Evolutionary conservation across 2,329 filamentous ascomycete genomes (phyloP), one percentile per base, ranked within the genome.

Genomic region (Acephala macrosclerotiorum): DNA sequence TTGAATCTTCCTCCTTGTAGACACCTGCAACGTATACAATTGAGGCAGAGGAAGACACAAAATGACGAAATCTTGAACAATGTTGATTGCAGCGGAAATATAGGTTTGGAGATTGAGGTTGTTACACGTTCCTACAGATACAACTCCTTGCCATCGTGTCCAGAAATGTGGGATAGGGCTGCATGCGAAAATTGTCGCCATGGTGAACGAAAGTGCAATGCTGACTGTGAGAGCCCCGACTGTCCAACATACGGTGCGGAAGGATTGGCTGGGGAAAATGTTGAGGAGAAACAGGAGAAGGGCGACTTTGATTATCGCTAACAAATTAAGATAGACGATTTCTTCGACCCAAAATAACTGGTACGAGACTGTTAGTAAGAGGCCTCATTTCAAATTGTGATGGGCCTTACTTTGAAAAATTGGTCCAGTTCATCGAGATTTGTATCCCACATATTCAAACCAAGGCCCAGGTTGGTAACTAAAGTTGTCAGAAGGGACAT

Each of bases 211-310:
- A 14, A 69, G 45, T 42, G 12, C 12, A 42, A 42, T 42, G 12
- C 12, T 12, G 38, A 42, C 12, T 16, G 38, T 42, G 38, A 42
- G 38, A n/a, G 12, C 38, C 5, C 38, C 33, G 49, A 22, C 25
- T 63, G 60, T 4, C 40, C 65, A 42, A 61, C 53, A 58, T 78
- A 79, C 60, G 47, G 0, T 75, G 70, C 0, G 83, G 82, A 66
- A 88, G 87, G 61, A 88, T 82, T 61, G 83, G 81, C 38, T 42
- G 5, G 38, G 38, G 12, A 42, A 42, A n/a, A 42, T 42, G 12
- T 42, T 42, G 9, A 84, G 75, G 69, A 85, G 87, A 72, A 87
- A 85, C 70, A 83, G 78, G 1, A 87, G 75, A 33, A 88, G 77
- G 1, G 84, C 80, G 3, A 85, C 73, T 68, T 87, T 85, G 11